Percentiles rank a stretch among this genome's conserved stretches.
Conservation (phyloP, 2,329 filamentous ascomycete genomes). For the Pseudogymnoascus sp. region DNA sequence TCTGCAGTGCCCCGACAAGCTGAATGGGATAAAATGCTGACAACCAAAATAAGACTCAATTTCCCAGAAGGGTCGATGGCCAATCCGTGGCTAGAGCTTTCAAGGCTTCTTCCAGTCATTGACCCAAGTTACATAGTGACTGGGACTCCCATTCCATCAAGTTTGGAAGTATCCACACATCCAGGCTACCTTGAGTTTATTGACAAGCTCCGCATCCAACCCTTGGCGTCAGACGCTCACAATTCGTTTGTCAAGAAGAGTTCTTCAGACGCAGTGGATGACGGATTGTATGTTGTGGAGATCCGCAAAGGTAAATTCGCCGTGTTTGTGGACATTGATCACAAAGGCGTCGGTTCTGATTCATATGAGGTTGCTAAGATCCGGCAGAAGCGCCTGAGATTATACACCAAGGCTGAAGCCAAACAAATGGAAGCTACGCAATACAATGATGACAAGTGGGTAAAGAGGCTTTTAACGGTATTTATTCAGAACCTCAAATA, state of each 20-base stretch:
- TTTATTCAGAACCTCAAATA: neutral
- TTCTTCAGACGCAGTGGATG: neutral
- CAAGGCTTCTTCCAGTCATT: constrained; percentile 5
- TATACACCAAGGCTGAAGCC: neutral
- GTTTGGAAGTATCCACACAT: neutral
- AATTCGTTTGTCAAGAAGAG: neutral
- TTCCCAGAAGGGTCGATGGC: neutral
- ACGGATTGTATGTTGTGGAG: neutral
- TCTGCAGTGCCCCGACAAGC: neutral
- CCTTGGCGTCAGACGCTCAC: neutral
- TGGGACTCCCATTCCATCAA: neutral
- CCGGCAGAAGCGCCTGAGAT: constrained; percentile 6
- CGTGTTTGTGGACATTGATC: neutral
- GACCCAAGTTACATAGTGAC: neutral
- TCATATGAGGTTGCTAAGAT: constrained; percentile 10
- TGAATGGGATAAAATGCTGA: constrained; percentile 10
- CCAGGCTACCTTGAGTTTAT: neutral
- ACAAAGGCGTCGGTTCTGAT: neutral
- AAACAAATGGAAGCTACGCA: neutral
- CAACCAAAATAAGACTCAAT: neutral
- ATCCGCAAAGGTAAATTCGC: constrained; percentile 2
- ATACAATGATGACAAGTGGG: constrained; percentile 4
- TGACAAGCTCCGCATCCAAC: neutral
- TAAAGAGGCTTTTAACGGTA: constrained; percentile 5
- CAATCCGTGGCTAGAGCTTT: constrained; percentile 1